Evolutionary conservation across 1,284 basidiomycete genomes (phyloP).

Genomic region (Wallemia hederae): DNA sequence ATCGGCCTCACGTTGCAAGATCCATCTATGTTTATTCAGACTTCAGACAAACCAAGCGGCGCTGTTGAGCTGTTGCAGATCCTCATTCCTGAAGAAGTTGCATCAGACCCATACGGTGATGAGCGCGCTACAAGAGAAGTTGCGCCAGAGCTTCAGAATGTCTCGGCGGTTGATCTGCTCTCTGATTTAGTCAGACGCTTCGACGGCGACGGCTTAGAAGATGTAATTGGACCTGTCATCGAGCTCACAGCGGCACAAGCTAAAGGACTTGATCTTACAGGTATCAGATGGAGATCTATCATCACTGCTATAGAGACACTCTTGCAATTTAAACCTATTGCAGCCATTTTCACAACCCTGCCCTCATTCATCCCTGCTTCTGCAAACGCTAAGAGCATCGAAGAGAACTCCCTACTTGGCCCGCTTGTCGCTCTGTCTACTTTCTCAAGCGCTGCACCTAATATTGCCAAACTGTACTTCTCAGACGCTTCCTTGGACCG

Average conservation of each 20-base stretch:
- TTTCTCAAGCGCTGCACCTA: not conserved
- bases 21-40: slow-evolving; percentile 65
- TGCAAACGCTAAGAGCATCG: slow-evolving; percentile 30
- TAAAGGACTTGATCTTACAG: slow-evolving; percentile 11
- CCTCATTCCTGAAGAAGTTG: slow-evolving; percentile 1
- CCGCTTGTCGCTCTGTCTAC: slow-evolving; percentile 20
- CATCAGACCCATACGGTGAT: slow-evolving; percentile 3
- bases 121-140: slow-evolving; percentile 22
- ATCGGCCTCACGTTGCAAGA: slow-evolving; percentile 68
- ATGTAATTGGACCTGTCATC: slow-evolving; percentile 26
- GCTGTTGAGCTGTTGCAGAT: slow-evolving; percentile 6
- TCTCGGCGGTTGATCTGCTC: slow-evolving; percentile 37
- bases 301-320: slow-evolving; percentile 52
- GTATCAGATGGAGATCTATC: slow-evolving; percentile 47
- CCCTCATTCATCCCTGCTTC: not conserved
- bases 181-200: slow-evolving; percentile 40
- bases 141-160: slow-evolving; percentile 27
- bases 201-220: slow-evolving; percentile 23
- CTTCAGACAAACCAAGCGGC: slow-evolving; percentile 30
- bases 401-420: slow-evolving; percentile 36
- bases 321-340: slow-evolving; percentile 53
- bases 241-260: slow-evolving; percentile 20
- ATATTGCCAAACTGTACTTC: not conserved
- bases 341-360: slow-evolving; percentile 15
- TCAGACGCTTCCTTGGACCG: slow-evolving; percentile 1